Evolutionary conservation across 805 yeast genomes (phyloP), one percentile per base, ranked within the genome.

Genomic region (Candida ascalaphidarum): DNA sequence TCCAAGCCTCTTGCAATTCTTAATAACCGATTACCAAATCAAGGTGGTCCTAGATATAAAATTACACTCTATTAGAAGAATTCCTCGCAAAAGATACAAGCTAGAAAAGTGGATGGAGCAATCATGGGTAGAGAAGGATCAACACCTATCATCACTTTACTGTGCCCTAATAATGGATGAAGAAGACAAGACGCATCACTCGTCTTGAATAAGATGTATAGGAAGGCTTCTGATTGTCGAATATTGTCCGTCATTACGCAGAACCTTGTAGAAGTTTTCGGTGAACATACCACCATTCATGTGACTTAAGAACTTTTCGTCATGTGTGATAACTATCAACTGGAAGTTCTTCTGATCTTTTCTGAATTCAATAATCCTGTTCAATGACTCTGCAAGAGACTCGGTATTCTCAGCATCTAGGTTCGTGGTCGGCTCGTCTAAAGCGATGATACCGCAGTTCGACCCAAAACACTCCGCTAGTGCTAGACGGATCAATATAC

Each of bases 341-440:
- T 92, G 98, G 62, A 92, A 92, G 50, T 92, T 92, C 44, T 68
- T 72, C 52, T 92, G 98, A 20, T 62, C 65, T 30, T 73, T 70
- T 40, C 99, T 68, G 42, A 75, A 55, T 22, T 76, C 79, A 33
- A 92, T 84, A 29, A 92, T 83, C 27, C 66, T 68, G 34, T 77
- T 71, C 39, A 92, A 61, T 2, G 95, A 78, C 39, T 67, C 72
- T 0, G 97, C 98, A 34, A 92, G 67, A 21, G 95, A 75, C 41
- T 81, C 94, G 29, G 88, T 76, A 46, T 92, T 92, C 34, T 82
- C 95, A 27, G 71, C 74, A 54, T 92, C 99, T 32, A 92, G 63
- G 45, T 92, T 92, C 0, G 98, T 92, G 0, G 99, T 92, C 7
- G 99, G 99, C 56, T 92, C 99, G 55, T 92, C 99, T 22, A 92